Conservation (phyloP, 2,329 filamentous ascomycete genomes). For the Xylariaceae sp. region DNA sequence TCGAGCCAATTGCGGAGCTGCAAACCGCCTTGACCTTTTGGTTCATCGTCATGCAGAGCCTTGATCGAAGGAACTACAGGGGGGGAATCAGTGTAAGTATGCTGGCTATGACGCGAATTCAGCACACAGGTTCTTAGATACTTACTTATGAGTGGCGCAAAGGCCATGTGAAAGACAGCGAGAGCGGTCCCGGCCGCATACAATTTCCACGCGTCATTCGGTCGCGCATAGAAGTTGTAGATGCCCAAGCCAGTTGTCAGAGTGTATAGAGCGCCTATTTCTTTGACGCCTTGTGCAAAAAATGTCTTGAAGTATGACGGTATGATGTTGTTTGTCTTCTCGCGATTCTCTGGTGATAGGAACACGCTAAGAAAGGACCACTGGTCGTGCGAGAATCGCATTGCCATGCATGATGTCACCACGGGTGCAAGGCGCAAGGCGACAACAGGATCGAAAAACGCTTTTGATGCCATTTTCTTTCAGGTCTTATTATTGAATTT, state of each 20-base stretch:
- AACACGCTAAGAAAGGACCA: constrained; percentile 39
- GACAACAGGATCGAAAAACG: constrained; percentile 36
- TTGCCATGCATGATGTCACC: constrained; percentile 43
- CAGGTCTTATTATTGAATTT: too few relatives aligned
- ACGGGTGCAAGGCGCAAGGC: constrained; percentile 42
- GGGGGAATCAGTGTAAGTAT: not conserved
- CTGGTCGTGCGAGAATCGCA: constrained; percentile 44
- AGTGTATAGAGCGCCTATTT: constrained; percentile 26
- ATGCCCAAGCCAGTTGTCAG: constrained; percentile 25
- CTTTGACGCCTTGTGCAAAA: constrained; percentile 32
- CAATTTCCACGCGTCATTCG: constrained; percentile 23
- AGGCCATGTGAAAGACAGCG: constrained; percentile 30
- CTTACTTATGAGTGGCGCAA: constrained; percentile 28
- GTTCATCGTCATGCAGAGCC: constrained; percentile 23
- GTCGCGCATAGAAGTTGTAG: constrained; percentile 23
- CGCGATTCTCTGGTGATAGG: constrained; percentile 27
- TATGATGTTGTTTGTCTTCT: constrained; percentile 34
- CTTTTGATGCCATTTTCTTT: constrained; percentile 38
- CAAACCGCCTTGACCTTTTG: constrained; percentile 20
- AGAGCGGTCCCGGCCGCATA: constrained; percentile 30
- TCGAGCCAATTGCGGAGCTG: constrained; percentile 27
- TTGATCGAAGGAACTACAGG: constrained; percentile 24
- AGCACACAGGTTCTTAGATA: too few relatives aligned
- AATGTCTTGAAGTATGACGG: constrained; percentile 42
- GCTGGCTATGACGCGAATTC: not conserved